Conservation (phyloP, 306 rosid species). For the Citrullus mucosospermus region DNA sequence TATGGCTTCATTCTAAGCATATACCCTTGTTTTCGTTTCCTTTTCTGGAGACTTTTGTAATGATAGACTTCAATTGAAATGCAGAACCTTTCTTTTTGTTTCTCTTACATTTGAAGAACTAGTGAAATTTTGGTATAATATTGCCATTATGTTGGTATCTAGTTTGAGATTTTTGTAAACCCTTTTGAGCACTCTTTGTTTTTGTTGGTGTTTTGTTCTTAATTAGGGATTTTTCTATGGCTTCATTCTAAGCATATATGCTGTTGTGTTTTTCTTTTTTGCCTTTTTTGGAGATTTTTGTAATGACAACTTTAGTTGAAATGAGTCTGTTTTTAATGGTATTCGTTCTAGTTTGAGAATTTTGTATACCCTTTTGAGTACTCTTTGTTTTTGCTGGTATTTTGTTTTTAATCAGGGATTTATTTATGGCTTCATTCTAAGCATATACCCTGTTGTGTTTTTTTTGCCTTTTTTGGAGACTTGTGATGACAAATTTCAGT, state of each 20-base stretch:
- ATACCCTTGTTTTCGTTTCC: not conserved
- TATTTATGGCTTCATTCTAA: not conserved
- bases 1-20: not conserved
- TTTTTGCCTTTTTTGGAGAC: not conserved
- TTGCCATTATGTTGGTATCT: not conserved
- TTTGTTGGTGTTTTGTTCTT: not conserved
- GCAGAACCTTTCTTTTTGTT: not conserved
- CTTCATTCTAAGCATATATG: not conserved
- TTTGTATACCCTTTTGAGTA: not conserved
- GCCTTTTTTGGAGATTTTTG: not conserved
- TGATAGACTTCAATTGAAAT: not conserved
- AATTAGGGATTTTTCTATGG: not conserved
- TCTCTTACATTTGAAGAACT: no score
- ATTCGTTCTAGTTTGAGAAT: constrained; percentile 5
- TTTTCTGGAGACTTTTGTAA: not conserved
- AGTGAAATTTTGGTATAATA: no score
- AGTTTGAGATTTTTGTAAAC: constrained; percentile 2
- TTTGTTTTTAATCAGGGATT: not conserved
- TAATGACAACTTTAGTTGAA: not conserved
- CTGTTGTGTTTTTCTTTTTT: not conserved
- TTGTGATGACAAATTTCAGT: not conserved
- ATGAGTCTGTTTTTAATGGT: not conserved
- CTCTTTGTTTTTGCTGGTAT: not conserved
- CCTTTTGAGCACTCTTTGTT: constrained; percentile 7
- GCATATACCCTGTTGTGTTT: not conserved